Evolutionary conservation across 352 stramenopile species (phyloP).

Genomic region (Aphanomyces euteiches): DNA sequence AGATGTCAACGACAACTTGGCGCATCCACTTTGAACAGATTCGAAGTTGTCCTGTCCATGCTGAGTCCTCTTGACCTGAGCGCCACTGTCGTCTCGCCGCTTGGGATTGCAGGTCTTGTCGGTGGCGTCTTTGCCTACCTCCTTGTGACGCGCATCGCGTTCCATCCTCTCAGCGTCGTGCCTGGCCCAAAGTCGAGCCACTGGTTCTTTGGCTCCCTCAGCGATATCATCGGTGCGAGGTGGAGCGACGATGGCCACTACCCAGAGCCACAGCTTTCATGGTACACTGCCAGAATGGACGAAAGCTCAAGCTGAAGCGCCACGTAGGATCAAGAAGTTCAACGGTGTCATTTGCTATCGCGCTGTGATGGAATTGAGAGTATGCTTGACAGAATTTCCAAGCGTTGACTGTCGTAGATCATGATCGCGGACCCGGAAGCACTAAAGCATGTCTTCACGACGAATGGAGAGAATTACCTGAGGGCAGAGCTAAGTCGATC

Average conservation of each 20-base stretch:
- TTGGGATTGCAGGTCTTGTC: too few species aligned
- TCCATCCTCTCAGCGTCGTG: not conserved
- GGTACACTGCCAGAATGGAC: not conserved
- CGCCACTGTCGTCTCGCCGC: too few species aligned
- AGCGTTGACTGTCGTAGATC: not conserved
- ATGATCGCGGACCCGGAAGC: conserved; percentile 6
- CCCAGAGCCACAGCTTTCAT: conserved; percentile 19
- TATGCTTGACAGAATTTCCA: not conserved
- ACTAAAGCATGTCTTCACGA: conserved; percentile 21
- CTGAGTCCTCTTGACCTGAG: too few species aligned
- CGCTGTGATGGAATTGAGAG: conserved; percentile 1
- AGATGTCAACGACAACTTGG: too few species aligned
- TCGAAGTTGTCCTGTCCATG: too few species aligned
- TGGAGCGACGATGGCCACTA: conserved; percentile 17
- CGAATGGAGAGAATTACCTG: conserved; percentile 19
- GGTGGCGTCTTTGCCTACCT: too few species aligned
- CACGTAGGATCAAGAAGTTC: conserved; percentile 10
- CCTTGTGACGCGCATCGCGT: too few species aligned
- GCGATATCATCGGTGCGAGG: conserved; percentile 21
- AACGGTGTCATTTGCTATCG: conserved; percentile 16
- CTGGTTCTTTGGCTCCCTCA: conserved; percentile 26
- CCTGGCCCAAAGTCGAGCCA: conserved; percentile 2
- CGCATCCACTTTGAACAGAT: too few species aligned
- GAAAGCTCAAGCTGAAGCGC: not conserved
- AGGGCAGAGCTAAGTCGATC: not conserved